Evolutionary conservation across 208 protist genomes (phyloP).

Genomic region (Crithidia mellificae): DNA sequence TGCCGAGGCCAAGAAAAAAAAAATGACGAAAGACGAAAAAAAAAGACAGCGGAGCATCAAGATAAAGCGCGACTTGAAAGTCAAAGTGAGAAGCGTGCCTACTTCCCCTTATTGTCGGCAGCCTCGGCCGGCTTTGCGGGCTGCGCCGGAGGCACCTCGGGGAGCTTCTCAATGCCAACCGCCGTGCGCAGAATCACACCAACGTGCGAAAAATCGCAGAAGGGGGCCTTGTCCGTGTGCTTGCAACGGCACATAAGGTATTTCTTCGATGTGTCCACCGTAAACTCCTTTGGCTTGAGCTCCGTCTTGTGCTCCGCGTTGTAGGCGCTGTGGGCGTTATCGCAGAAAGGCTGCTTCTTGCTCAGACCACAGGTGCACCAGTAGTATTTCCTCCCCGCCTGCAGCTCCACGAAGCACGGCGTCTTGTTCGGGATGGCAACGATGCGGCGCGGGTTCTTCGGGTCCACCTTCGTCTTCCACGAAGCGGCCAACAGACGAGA

Average conservation of each 20-base stretch:
- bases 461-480: conserved; percentile 79
- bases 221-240: conserved; percentile 58
- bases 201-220: conserved; percentile 78
- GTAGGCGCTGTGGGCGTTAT: conserved; percentile 62
- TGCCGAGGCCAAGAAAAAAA: too few species aligned
- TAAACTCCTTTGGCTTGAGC: conserved; percentile 68
- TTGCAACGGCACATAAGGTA: conserved; percentile 78
- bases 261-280: conserved; percentile 50
- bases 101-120: background rate
- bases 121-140: conserved; percentile 8
- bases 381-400: conserved; percentile 77
- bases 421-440: conserved; percentile 48
- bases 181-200: conserved; percentile 67
- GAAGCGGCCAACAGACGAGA: conserved; percentile 44
- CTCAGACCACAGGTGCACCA: conserved; percentile 83
- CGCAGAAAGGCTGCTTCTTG: conserved; percentile 84
- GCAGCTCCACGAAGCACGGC: conserved; percentile 48
- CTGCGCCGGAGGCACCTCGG: conserved; percentile 10
- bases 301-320: conserved; percentile 72
- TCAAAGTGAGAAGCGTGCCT: too few species aligned
- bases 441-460: conserved; percentile 54
- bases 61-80: background rate
- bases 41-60: background rate
- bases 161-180: conserved; percentile 53
- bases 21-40: too few species aligned